Conservation (phyloP, 768 basidiomycete genomes). For the Collybiopsis confluens region DNA sequence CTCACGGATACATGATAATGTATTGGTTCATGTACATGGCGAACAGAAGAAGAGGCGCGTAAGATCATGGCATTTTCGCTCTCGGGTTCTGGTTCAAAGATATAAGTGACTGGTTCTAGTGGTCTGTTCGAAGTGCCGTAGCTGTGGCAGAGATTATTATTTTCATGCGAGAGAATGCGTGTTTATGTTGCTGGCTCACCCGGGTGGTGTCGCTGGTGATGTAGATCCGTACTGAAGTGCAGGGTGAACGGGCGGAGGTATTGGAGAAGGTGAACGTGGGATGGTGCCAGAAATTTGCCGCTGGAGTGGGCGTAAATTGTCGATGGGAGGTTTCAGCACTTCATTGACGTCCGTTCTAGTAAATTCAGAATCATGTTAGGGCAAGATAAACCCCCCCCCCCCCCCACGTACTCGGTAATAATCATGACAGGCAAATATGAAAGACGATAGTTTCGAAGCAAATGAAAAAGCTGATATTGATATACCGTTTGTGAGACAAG, state of each 20-base stretch:
- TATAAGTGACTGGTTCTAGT: constrained; percentile 30
- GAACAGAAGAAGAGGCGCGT: too few species aligned
- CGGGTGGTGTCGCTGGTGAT: constrained; percentile 22
- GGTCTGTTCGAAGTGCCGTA: constrained; percentile 26
- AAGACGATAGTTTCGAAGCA: too few species aligned
- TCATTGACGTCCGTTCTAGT: neutral
- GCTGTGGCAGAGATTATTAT: constrained; percentile 9
- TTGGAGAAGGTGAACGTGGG: constrained; percentile 11
- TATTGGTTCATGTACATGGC: constrained; percentile 21
- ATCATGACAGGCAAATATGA: neutral
- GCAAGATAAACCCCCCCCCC: too few species aligned
- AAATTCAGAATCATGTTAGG: too few species aligned
- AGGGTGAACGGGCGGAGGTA: constrained; percentile 23
- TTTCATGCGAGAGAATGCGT: neutral
- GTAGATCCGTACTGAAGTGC: constrained; percentile 17
- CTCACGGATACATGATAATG: constrained; percentile 42
- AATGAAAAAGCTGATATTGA: too few species aligned
- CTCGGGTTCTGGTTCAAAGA: constrained; percentile 32
- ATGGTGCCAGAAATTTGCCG: too few species aligned
- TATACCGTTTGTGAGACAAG: too few species aligned
- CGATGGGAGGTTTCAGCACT: constrained; percentile 1
- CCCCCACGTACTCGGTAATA: neutral
- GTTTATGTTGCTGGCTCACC: constrained; percentile 15
- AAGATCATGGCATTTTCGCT: constrained; percentile 35
- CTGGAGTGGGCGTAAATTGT: constrained; percentile 12